Conservation (phyloP, 306 rosid species). For the Sindora glabra region DNA sequence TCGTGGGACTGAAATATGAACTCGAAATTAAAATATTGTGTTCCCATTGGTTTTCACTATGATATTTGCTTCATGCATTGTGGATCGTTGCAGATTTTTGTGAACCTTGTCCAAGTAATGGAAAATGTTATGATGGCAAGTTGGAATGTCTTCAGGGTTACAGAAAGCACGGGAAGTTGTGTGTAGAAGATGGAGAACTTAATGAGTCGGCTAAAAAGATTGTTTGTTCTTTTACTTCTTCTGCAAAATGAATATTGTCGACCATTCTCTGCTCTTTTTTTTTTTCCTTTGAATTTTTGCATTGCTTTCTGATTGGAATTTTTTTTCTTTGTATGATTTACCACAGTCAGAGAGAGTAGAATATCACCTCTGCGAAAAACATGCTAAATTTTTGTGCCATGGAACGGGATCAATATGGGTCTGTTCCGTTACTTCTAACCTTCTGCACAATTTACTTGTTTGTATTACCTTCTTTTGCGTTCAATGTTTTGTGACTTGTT, state of each 20-base stretch:
- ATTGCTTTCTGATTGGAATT: conserved; percentile 11
- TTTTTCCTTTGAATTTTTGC: background rate
- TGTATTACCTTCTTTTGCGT: background rate
- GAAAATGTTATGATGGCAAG: conserved; percentile 53
- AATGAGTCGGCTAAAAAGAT: conserved; percentile 58
- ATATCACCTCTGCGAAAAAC: conserved; percentile 46
- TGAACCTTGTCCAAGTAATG: conserved; percentile 82
- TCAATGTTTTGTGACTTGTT: background rate
- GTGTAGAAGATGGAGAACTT: conserved; percentile 77
- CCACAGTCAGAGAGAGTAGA: conserved; percentile 51
- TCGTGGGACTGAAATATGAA: background rate
- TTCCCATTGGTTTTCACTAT: background rate
- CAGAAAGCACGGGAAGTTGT: conserved; percentile 49
- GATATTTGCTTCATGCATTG: background rate
- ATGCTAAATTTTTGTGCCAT: conserved; percentile 63
- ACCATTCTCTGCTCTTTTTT: background rate
- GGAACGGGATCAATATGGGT: conserved; percentile 78
- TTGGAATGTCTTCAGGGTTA: conserved; percentile 67
- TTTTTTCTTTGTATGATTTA: background rate
- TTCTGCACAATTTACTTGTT: conserved; percentile 1
- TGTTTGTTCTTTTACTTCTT: conserved; percentile 39
- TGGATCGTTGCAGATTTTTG: conserved; percentile 47
- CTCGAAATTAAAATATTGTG: too few relatives aligned
- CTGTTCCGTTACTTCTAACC: conserved; percentile 34
- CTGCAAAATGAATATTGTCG: background rate